Evolutionary conservation across 2,329 filamentous ascomycete genomes (phyloP), one percentile per base, ranked within the genome.

Genomic region (Geosmithia putterillii): DNA sequence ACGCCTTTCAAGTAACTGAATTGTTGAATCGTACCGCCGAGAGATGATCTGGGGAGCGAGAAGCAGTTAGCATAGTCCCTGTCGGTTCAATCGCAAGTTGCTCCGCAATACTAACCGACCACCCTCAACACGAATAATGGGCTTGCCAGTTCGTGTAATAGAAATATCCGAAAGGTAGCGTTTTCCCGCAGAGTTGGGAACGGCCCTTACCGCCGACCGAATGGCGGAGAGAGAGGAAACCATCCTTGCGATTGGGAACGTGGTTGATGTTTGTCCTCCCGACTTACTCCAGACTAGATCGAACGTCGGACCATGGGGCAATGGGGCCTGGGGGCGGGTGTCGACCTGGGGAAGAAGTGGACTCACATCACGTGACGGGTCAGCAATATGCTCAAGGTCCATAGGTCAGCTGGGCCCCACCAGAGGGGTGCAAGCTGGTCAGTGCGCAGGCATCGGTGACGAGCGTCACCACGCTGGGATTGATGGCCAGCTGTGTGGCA

Each of bases 131-230:
- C 88, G 83, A 59, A 96, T 70, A 56, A 96, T 89, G 48, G 92
- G 90, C 73, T 95, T 95, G 64, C 92, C 92, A 46, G 92, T 98
- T 57, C 92, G 78, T 48, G 90, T 94, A 59, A 98, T 95, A 57
- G 85, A 73, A 58, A 98, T 76, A 71, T 98, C 92, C 61, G 87
- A 85, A 52, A 82, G 57, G 49, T 64, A 63, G 61, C 73, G 71
- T 57, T 68, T 69, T 56, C 70, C 67, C 54, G 67, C 56, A 52
- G 69, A 56, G 55, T 65, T 66, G 57, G 63, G 64, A 51, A 63
- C 61, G 51, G 67, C 58, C 57, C 61, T 66, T 53, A 65, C 64
- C 54, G 69, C 66, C 50, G 70, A 67, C 64, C 75, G 74, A 64
- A 68, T 65, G 51, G 73, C 69, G 62, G 70, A 64, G 53, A 75